Base-by-base conservation (phyloP, 169 alveolate species). In the Perkinsus olseni region DNA sequence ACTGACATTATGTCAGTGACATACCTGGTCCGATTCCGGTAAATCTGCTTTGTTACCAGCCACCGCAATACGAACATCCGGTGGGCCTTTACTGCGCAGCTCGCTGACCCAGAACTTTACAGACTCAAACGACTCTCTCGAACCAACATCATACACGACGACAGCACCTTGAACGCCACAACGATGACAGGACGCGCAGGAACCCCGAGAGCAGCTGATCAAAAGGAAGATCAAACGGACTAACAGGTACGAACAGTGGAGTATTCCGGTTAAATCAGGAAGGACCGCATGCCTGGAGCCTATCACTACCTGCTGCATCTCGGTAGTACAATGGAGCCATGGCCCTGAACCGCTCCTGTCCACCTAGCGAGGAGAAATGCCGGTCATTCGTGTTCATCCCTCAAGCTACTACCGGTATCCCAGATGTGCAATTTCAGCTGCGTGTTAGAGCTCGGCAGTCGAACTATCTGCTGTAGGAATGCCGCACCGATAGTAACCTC, bases 401-500 rank as follows among this genome's bases (percentile, higher is more conserved):
- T 62, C 82, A 4, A 11, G 11, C 82, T 62, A 13, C 82, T 13
- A 62, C 82, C 99, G 0, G 99, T 98, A 94, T 98, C 99, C 99
- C 99, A 98, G 24, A 98, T 96, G 93, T 98, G 97, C 74, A 98
- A 94, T 91, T 96, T 96, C 94, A 97, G 94, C 92, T 94, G 96
- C 92, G 95, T 94, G 34, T 92, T 48, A 38, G 45, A 92, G 13
- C 45, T 28, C 91, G 95, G 94, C 45, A 96, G 95, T 38, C 95
- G 95, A 91, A 96, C 95, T 31, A 95, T 95, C 94, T 96, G 98
- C 92, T 96, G 97, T 51, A 96, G 94, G 93, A 96, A 98, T 38
- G 97, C 98, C 10, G 98, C 99, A 13, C 99, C 99, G 37, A 97
- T 97, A 39, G 99, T 98, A 45, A 98, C 98, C 93, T 97, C 97